These are phyloP conservation scores for Leucocoprinus birnbaumii DNA, from an alignment of 768 basidiomycete species.

Conservation along the genomic window DNA sequence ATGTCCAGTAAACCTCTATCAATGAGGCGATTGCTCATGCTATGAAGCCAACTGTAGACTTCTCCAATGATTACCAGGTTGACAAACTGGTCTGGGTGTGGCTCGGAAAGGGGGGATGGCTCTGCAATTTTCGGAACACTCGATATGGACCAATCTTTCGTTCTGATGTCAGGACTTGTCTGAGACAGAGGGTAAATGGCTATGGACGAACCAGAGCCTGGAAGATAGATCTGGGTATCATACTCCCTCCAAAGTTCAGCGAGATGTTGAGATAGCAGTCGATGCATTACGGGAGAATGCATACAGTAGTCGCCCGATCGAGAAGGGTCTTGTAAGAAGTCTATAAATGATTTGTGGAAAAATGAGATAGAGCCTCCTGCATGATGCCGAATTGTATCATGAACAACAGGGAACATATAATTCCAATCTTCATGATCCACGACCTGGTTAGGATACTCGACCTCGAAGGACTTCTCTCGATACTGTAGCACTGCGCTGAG, in stretches of 20 bases:
- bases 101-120: neutral
- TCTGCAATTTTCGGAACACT: neutral
- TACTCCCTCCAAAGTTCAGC: neutral
- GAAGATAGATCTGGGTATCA: neutral
- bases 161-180: too few relatives aligned
- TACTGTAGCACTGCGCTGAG: neutral
- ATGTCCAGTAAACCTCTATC: neutral
- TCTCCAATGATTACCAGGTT: neutral
- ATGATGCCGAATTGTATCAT: neutral
- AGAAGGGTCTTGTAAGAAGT: neutral
- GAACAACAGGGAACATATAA: neutral
- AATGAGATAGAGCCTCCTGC: neutral
- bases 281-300: neutral
- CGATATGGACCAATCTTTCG: too few relatives aligned
- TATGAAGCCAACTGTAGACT: neutral
- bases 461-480: neutral
- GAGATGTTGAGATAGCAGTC: neutral
- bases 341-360: constrained; percentile 3
- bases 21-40: too few relatives aligned
- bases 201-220: neutral
- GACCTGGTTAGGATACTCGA: too few relatives aligned
- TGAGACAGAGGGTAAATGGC: too few relatives aligned
- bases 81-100: neutral
- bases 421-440: too few relatives aligned
- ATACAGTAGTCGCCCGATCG: neutral